Evolutionary conservation across 1,284 basidiomycete species (phyloP), one percentile per base, ranked within the genome.

Genomic region (Sanguinoderma infundibulare): DNA sequence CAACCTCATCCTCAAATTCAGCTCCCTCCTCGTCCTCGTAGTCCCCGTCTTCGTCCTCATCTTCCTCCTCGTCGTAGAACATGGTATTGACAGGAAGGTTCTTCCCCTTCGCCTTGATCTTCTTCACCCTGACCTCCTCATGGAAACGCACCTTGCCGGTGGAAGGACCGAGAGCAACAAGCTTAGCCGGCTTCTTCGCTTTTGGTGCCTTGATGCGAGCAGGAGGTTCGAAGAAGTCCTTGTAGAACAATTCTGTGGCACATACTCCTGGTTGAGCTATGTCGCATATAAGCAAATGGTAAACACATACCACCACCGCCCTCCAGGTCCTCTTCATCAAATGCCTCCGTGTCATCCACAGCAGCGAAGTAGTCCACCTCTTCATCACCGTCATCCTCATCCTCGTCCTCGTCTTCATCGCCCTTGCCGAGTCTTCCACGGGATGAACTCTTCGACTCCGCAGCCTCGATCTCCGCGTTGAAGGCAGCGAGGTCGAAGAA

Each of bases 401-500:
- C 78, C 15, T 85, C 85, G 5, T 85, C 83, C 32, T 82, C 83
- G 39, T 82, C 82, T 34, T 81, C 81, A 42, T 83, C 80, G 10
- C 83, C 82, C 40, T 86, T 85, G 32, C 85, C 82, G 9, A 91
- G 79, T 51, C 76, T 79, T 53, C 91, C 91, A 67, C 79, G 79
- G 5, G 90, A 88, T 14, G 85, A 79, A 12, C 79, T 80, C 60
- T 80, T 83, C 15, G 89, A 87, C 76, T 98, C 95, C 7, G 89
- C 85, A 67, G 87, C 87, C 74, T 94, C 92, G 1, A 92, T 92
- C 75, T 95, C 87, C 5, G 89, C 85, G 73, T 98, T 98, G 80
- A 99, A 98, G 24, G 88, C 83, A 57, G 89, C 87, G 58, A 98
- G 86, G 59, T 92, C 87, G 77, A 99, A 99, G 80, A 99, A 98